Percentiles rank a stretch among this genome's conserved stretches.
These are phyloP conservation scores for Backusella westeae DNA, from an alignment of 192 early-diverging fungal species.

Conservation along the genomic window DNA sequence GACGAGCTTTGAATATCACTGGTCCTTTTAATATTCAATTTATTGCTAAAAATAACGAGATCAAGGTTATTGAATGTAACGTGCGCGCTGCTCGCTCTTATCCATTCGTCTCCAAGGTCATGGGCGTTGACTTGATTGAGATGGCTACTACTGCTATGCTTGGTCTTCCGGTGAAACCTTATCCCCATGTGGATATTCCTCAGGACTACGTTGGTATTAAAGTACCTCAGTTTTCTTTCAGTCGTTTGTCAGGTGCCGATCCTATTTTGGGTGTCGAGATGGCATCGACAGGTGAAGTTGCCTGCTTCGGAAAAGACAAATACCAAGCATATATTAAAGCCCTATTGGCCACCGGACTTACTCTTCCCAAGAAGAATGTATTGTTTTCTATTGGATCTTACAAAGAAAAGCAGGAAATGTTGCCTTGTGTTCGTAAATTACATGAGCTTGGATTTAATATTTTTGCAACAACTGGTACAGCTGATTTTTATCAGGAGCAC, in stretches of 20 bases:
- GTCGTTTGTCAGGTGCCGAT: conserved; percentile 92
- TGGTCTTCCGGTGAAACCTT: conserved; percentile 74
- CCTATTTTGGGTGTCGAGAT: conserved; percentile 98
- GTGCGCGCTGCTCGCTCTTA: conserved; percentile 95
- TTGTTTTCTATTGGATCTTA: conserved; percentile 95
- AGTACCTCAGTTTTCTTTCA: conserved; percentile 98
- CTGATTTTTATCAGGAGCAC: conserved; percentile 96
- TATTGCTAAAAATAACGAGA: conserved; percentile 99
- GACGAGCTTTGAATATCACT: conserved; percentile 91
- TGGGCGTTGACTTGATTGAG: conserved; percentile 93
- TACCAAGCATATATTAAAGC: conserved; percentile 98
- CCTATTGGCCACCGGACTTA: conserved; percentile 89
- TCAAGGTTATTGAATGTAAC: conserved; percentile 99
- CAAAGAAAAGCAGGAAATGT: conserved; percentile 98
- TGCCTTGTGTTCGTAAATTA: conserved; percentile 84
- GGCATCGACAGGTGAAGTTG: conserved; percentile 99
- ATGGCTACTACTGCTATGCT: conserved; percentile 96
- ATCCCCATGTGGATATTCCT: conserved; percentile 68
- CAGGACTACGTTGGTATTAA: conserved; percentile 93
- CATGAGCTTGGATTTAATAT: conserved; percentile 85
- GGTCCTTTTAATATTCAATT: conserved; percentile 99
- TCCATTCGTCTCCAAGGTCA: conserved; percentile 97
- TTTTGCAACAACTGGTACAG: conserved; percentile 96
- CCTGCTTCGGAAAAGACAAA: conserved; percentile 96
- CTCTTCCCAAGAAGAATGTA: conserved; percentile 93